These are phyloP conservation scores for Solanum aculeatissimum DNA, from an alignment of 305 asterid genomes.

Conservation along the genomic window DNA sequence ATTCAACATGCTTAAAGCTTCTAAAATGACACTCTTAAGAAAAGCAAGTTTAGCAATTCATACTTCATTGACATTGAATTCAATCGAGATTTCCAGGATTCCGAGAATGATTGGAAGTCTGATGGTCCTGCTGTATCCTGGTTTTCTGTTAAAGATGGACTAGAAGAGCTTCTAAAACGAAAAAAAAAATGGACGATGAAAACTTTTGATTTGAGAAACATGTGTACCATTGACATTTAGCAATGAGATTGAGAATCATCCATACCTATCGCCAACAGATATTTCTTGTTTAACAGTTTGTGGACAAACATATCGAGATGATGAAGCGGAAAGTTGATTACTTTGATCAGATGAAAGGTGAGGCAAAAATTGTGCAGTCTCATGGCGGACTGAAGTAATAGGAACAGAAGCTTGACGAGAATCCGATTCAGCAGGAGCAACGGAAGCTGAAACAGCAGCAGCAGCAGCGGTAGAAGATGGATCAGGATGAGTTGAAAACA, in stretches of 20 bases:
- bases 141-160: conserved; percentile 27
- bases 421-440: conserved; percentile 21
- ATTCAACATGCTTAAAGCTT: not conserved
- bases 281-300: conserved; percentile 17
- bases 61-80: conserved; percentile 74
- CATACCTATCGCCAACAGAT: conserved; percentile 38
- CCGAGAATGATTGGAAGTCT: conserved; percentile 52
- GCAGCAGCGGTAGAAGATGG: conserved; percentile 27
- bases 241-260: not conserved
- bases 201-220: not conserved
- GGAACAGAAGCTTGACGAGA: conserved; percentile 17
- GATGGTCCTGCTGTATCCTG: conserved; percentile 69
- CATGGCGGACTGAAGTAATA: conserved; percentile 4
- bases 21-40: not conserved
- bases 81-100: conserved; percentile 65
- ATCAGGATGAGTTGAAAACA: conserved; percentile 41
- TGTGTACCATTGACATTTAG: not conserved
- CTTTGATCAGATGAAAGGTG: conserved; percentile 15
- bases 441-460: conserved; percentile 19
- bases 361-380: conserved; percentile 12
- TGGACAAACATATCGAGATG: conserved; percentile 31
- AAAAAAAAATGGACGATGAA: not conserved
- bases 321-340: conserved; percentile 34
- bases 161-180: conserved; percentile 28
- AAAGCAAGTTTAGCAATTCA: conserved; percentile 1